Percentiles rank a stretch among this genome's conserved stretches.
Evolutionary conservation across 352 stramenopile genomes (phyloP).

Genomic region (Pythium dissotocum): DNA sequence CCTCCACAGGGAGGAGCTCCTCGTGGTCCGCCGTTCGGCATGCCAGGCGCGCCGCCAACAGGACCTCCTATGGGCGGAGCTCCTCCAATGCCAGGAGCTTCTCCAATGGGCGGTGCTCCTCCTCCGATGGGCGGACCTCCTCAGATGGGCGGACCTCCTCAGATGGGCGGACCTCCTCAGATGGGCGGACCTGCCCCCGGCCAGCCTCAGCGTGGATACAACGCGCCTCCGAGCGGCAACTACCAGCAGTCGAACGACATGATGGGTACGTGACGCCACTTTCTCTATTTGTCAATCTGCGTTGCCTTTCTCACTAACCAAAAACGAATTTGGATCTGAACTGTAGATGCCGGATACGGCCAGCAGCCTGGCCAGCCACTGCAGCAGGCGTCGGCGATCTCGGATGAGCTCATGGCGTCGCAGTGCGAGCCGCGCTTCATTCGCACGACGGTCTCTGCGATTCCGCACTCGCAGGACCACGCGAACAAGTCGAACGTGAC

Average conservation of each 20-base stretch:
- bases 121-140: slow-evolving; percentile 37
- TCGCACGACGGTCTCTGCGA: slow-evolving; percentile 68
- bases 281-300: background rate
- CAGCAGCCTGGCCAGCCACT: slow-evolving; percentile 44
- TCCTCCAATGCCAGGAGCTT: slow-evolving; percentile 20
- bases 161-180: slow-evolving; percentile 36
- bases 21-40: slow-evolving; percentile 29
- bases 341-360: slow-evolving; percentile 51
- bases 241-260: slow-evolving; percentile 79
- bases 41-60: slow-evolving; percentile 22
- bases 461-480: slow-evolving; percentile 84
- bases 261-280: slow-evolving; percentile 50
- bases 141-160: slow-evolving; percentile 30
- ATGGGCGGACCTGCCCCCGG: slow-evolving; percentile 28
- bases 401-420: slow-evolving; percentile 67
- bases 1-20: slow-evolving; percentile 19
- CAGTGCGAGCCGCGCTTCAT: slow-evolving; percentile 85
- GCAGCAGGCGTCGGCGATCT: slow-evolving; percentile 48
- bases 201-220: slow-evolving; percentile 29
- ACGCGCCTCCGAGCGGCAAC: slow-evolving; percentile 63
- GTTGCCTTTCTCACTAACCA: background rate
- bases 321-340: background rate
- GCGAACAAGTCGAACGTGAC: slow-evolving; percentile 84
- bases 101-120: slow-evolving; percentile 13
- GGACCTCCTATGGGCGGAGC: slow-evolving; percentile 30